Percentiles rank a stretch among this genome's conserved stretches.
Conservation (phyloP, 352 stramenopile species). For the Phytophthora colocasiae region DNA sequence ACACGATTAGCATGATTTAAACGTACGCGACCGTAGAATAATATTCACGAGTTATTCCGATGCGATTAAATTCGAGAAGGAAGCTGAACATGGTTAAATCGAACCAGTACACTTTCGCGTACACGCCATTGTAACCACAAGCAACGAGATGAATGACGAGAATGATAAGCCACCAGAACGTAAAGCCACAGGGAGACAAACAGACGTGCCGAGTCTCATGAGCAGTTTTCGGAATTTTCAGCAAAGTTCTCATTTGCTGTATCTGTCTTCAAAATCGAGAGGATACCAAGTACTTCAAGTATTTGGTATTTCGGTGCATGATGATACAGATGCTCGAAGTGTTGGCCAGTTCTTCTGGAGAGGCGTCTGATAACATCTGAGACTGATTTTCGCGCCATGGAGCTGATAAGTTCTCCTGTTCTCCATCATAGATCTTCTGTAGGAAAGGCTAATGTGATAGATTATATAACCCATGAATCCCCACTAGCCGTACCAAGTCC, state of each 20-base stretch:
- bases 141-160: slow-evolving; percentile 14
- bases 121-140: slow-evolving; percentile 19
- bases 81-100: slow-evolving; percentile 15
- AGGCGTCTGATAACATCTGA: slow-evolving; percentile 5
- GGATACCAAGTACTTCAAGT: slow-evolving; percentile 14
- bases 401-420: slow-evolving; percentile 13
- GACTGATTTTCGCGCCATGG: slow-evolving; percentile 4
- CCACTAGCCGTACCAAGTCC: no score
- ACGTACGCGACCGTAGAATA: slow-evolving; percentile 21
- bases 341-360: slow-evolving; percentile 8
- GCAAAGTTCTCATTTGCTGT: background rate
- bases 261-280: slow-evolving; percentile 2
- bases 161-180: slow-evolving; percentile 33
- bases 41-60: slow-evolving; percentile 27
- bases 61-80: slow-evolving; percentile 16
- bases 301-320: slow-evolving; percentile 1
- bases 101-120: slow-evolving; percentile 32
- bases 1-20: slow-evolving; percentile 20
- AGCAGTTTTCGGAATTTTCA: background rate
- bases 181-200: slow-evolving; percentile 19
- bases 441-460: background rate
- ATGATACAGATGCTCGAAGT: slow-evolving; percentile 3
- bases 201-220: slow-evolving; percentile 2
- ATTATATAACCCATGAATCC: no score
- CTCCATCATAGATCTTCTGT: slow-evolving; percentile 9